Evolutionary conservation across 352 stramenopile species (phyloP).

Genomic region (Plasmopara muralis): DNA sequence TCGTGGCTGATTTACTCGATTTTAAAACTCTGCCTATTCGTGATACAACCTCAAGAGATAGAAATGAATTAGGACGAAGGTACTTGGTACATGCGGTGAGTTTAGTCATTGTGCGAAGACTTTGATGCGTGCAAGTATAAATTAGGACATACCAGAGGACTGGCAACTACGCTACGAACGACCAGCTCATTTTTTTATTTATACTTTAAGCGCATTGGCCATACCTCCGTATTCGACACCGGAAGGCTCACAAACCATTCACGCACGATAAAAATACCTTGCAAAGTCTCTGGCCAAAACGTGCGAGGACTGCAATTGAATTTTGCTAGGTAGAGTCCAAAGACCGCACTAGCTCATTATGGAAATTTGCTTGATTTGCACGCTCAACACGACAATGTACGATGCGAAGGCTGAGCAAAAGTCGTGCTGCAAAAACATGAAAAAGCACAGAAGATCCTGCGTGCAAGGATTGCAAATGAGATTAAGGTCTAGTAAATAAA

Average conservation of each 20-base stretch:
- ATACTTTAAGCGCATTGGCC: slow-evolving; percentile 64
- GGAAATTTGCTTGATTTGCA: slow-evolving; percentile 15
- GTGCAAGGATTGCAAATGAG: slow-evolving; percentile 22
- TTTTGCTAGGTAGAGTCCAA: slow-evolving; percentile 21
- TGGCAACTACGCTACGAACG: slow-evolving; percentile 54
- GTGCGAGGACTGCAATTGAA: slow-evolving; percentile 29
- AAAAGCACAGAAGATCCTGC: slow-evolving; percentile 16
- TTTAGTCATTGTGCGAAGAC: slow-evolving; percentile 39
- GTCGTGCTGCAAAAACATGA: slow-evolving; percentile 12
- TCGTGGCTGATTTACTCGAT: neutral
- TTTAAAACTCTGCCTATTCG: neutral
- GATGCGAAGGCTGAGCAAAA: slow-evolving; percentile 9
- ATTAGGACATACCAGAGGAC: slow-evolving; percentile 1
- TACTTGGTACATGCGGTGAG: slow-evolving; percentile 22
- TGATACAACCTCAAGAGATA: neutral
- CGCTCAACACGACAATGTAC: slow-evolving; percentile 20
- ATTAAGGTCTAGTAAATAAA: slow-evolving; percentile 25
- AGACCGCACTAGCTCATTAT: no score
- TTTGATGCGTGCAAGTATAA: slow-evolving; percentile 13
- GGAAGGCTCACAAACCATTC: slow-evolving; percentile 6
- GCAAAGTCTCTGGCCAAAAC: slow-evolving; percentile 21
- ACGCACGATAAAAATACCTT: slow-evolving; percentile 12
- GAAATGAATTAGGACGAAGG: neutral
- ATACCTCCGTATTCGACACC: slow-evolving; percentile 33
- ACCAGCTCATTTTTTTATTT: slow-evolving; percentile 56